Conservation (phyloP, 73 alveolate genomes). For the Paramecium caudatum region DNA sequence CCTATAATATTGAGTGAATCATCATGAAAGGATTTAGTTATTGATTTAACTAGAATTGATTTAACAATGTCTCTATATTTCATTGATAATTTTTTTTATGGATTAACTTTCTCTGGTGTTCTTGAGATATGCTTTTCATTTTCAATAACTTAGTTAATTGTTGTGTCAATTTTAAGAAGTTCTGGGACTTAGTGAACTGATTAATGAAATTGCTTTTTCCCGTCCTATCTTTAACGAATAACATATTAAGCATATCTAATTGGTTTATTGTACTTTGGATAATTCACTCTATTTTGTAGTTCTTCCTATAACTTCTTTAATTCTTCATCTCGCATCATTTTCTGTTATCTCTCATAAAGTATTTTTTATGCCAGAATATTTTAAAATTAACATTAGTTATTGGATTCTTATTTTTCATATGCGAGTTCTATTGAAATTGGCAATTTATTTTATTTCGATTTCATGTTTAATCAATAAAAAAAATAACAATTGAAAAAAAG, state of each 20-base stretch:
- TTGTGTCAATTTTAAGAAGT: no score
- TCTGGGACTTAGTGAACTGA: background rate
- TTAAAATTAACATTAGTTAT: background rate
- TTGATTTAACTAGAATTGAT: constrained; percentile 30
- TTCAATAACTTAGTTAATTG: no score
- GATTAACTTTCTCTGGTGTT: background rate
- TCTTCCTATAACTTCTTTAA: background rate
- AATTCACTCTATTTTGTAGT: constrained; percentile 40
- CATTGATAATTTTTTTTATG: constrained; percentile 22
- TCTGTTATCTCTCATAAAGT: background rate
- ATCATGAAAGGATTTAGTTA: constrained; percentile 24
- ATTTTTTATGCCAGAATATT: background rate
- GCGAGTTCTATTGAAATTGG: background rate
- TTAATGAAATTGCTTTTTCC: background rate
- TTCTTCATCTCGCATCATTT: constrained; percentile 4
- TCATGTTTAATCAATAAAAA: no score
- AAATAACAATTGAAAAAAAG: no score
- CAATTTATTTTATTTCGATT: constrained; percentile 36
- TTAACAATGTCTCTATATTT: constrained; percentile 30
- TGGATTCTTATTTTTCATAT: background rate
- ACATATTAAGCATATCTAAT: background rate
- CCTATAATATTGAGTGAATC: background rate
- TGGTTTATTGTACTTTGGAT: constrained; percentile 20
- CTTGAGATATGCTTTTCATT: background rate
- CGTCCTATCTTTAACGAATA: background rate